phyloP scores from a whole-genome alignment of 2,329 filamentous ascomycete genomes.

The Trichoderma gracile region DNA sequence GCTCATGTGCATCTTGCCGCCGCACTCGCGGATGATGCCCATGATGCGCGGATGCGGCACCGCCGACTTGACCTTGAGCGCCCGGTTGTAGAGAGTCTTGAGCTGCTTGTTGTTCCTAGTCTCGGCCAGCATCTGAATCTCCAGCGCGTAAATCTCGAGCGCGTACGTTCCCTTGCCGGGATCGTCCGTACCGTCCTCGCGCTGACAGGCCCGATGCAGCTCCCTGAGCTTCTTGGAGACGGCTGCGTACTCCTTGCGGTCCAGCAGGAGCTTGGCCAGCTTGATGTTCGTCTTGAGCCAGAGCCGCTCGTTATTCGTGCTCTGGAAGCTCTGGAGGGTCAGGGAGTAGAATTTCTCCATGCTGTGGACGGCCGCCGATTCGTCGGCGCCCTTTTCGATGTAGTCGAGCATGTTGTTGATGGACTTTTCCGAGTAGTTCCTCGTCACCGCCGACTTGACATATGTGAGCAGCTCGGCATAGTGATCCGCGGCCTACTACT shows the following conservation, averaged over 20 bases:
- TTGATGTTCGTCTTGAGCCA: conserved; percentile 99
- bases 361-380: conserved; percentile 67
- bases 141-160: conserved; percentile 91
- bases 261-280: conserved; percentile 84
- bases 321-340: conserved; percentile 92
- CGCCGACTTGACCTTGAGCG: conserved; percentile 89
- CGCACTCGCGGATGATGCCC: conserved; percentile 97
- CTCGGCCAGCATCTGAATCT: conserved; percentile 98
- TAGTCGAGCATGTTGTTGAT: conserved; percentile 99
- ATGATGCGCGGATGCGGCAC: conserved; percentile 98
- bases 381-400: conserved; percentile 84
- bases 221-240: conserved; percentile 83
- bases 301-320: conserved; percentile 92
- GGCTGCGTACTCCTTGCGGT: conserved; percentile 81
- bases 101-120: conserved; percentile 97
- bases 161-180: conserved; percentile 95
- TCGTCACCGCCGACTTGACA: conserved; percentile 92
- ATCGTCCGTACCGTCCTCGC: conserved; percentile 83
- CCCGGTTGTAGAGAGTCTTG: conserved; percentile 88
- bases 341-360: conserved; percentile 96
- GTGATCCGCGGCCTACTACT: conserved; percentile 75
- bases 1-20: conserved; percentile 99
- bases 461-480: conserved; percentile 95
- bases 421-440: conserved; percentile 98
- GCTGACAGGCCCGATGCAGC: conserved; percentile 85